Percentiles rank a stretch among this genome's conserved stretches.
Evolutionary conservation across 345 rosid species (phyloP).

Genomic region (Boechera retrofracta): DNA sequence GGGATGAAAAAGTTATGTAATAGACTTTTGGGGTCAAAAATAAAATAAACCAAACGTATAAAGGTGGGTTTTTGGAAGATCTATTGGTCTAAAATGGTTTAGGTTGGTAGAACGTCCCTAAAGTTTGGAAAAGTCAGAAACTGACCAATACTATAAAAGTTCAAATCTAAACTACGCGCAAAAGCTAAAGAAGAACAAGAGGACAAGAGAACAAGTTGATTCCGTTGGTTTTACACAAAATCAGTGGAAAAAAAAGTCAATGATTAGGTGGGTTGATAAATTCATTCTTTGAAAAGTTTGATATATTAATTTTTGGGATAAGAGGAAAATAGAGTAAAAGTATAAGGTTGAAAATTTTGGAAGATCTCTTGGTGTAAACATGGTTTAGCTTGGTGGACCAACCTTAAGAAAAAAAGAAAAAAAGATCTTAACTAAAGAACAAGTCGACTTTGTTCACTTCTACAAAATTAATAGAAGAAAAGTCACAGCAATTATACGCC

Average conservation of each 20-base stretch:
- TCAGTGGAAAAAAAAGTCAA: not conserved
- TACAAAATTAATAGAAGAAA: slow-evolving; percentile 12
- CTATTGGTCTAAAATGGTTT: slow-evolving; percentile 25
- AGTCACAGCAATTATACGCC: not conserved
- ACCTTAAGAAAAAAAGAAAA: not conserved
- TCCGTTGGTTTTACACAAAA: not conserved
- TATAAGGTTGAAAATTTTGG: not conserved
- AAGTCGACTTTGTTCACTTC: slow-evolving; percentile 17
- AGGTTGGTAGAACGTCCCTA: slow-evolving; percentile 23
- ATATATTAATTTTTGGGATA: not conserved
- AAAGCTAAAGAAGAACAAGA: not conserved
- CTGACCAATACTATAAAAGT: not conserved
- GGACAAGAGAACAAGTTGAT: not conserved
- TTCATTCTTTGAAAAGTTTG: not conserved
- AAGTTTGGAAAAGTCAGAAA: slow-evolving; percentile 13
- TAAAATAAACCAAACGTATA: not conserved
- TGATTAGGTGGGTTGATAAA: not conserved
- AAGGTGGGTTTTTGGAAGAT: slow-evolving; percentile 6
- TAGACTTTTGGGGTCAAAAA: not conserved
- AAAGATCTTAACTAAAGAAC: slow-evolving; percentile 4
- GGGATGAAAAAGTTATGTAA: not conserved
- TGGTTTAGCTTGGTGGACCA: slow-evolving; percentile 30
- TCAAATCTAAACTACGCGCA: not conserved
- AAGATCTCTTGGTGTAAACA: slow-evolving; percentile 4
- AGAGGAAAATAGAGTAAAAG: not conserved